Evolutionary conservation across 352 stramenopile genomes (phyloP).

Genomic region (Globisporangium okanoganense): DNA sequence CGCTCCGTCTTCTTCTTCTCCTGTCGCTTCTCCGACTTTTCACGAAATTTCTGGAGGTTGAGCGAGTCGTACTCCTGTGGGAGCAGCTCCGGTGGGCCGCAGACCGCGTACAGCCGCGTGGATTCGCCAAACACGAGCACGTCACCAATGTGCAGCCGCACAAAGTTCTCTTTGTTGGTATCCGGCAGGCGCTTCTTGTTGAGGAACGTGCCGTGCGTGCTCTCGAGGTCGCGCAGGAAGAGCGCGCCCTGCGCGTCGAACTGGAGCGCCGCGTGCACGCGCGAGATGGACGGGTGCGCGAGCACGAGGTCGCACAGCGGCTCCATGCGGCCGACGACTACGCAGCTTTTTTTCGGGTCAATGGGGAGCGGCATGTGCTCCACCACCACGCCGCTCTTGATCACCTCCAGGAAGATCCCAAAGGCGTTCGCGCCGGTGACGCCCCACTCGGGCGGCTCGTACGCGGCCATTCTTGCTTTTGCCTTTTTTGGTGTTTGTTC

Average conservation of each 20-base stretch:
- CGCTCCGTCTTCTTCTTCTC: conserved; percentile 16
- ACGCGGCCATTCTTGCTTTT: conserved; percentile 22
- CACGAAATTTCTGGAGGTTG: conserved; percentile 34
- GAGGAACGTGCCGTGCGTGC: conserved; percentile 82
- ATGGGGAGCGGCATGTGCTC: conserved; percentile 39
- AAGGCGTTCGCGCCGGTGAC: conserved; percentile 40
- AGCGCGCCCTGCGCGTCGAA: conserved; percentile 63
- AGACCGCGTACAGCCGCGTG: conserved; percentile 76
- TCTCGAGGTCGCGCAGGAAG: conserved; percentile 70
- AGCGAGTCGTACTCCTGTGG: conserved; percentile 75
- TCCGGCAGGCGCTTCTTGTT: conserved; percentile 65
- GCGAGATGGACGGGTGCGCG: conserved; percentile 73
- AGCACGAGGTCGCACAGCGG: conserved; percentile 65
- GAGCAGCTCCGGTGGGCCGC: conserved; percentile 58
- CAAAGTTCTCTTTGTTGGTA: conserved; percentile 43
- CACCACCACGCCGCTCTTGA: conserved; percentile 57
- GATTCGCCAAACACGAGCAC: conserved; percentile 87
- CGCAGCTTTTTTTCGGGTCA: conserved; percentile 29
- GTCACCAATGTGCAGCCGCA: conserved; percentile 75
- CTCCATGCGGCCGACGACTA: conserved; percentile 53
- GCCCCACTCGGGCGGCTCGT: conserved; percentile 51
- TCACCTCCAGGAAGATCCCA: conserved; percentile 61
- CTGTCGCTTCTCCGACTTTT: conserved; percentile 19
- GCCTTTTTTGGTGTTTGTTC: no score
- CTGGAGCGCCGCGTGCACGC: conserved; percentile 66